phyloP scores from a whole-genome alignment of 495 filamentous ascomycete species.

The Aspergillus nanangensis region DNA sequence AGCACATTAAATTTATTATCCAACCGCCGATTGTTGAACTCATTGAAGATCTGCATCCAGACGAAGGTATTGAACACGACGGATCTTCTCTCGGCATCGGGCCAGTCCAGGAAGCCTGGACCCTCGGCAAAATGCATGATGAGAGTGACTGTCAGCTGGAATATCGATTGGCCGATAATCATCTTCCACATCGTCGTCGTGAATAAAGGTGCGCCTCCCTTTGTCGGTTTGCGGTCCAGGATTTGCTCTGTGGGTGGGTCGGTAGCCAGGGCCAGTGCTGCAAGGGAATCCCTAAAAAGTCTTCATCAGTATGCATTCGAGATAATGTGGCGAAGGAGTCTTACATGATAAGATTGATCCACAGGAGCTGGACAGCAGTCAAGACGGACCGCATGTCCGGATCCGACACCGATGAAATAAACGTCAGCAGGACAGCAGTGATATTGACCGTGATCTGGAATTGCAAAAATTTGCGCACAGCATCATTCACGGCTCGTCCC shows the following conservation, averaged over 20 bases:
- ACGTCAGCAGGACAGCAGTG: constrained; percentile 71
- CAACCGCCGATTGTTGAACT: constrained; percentile 77
- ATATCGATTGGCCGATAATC: constrained; percentile 75
- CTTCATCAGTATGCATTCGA: background rate
- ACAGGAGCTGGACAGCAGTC: constrained; percentile 74
- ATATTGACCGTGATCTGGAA: constrained; percentile 84
- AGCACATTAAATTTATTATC: constrained; percentile 80
- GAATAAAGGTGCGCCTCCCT: constrained; percentile 60
- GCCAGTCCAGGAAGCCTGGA: constrained; percentile 43
- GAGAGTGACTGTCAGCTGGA: constrained; percentile 66
- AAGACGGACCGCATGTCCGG: constrained; percentile 56
- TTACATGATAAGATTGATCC: constrained; percentile 75
- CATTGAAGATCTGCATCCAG: constrained; percentile 89
- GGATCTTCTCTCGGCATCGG: constrained; percentile 46
- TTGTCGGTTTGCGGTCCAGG: constrained; percentile 66
- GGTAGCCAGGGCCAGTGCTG: constrained; percentile 73
- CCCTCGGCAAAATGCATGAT: constrained; percentile 60
- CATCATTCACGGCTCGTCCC: constrained; percentile 82
- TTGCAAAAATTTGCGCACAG: constrained; percentile 76
- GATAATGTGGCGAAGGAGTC: background rate
- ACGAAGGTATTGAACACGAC: constrained; percentile 83
- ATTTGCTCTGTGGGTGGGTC: constrained; percentile 71
- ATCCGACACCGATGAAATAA: constrained; percentile 65
- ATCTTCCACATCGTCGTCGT: constrained; percentile 85
- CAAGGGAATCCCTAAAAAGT: constrained; percentile 54